Evolutionary conservation across 257 asterid genomes (phyloP).

Genomic region (Solanum tarapatanum): DNA sequence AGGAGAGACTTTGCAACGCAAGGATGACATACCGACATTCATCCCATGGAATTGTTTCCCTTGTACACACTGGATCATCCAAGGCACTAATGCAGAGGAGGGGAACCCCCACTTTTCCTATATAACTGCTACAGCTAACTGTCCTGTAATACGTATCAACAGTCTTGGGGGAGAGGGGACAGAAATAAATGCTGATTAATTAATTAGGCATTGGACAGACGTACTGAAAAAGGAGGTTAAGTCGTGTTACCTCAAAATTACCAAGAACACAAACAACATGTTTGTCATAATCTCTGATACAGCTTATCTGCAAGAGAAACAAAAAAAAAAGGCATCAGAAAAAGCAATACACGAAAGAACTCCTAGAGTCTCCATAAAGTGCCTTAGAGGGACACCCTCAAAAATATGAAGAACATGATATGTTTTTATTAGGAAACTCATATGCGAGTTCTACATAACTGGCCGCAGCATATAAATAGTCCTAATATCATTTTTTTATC

Average conservation of each 20-base stretch:
- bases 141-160: slow-evolving; percentile 81
- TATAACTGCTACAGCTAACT: slow-evolving; percentile 54
- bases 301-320: slow-evolving; percentile 33
- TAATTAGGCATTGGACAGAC: not conserved
- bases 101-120: slow-evolving; percentile 66
- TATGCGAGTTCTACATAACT: not conserved
- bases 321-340: not conserved
- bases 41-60: slow-evolving; percentile 94
- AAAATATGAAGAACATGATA: not conserved
- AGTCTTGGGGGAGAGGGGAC: slow-evolving; percentile 26
- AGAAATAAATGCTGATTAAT: not conserved
- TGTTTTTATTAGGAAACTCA: not conserved
- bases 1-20: not conserved
- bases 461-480: not conserved
- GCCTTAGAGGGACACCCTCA: not conserved
- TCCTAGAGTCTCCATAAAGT: not conserved
- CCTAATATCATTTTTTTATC: not conserved
- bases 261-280: slow-evolving; percentile 65
- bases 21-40: slow-evolving; percentile 48
- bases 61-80: slow-evolving; percentile 91
- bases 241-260: slow-evolving; percentile 50
- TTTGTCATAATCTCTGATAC: slow-evolving; percentile 75
- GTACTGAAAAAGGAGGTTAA: not conserved
- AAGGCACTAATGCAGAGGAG: slow-evolving; percentile 75
- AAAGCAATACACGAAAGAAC: not conserved